A percentile compares a stretch with the other conserved stretches of the same genome.
Evolutionary conservation across 2,329 filamentous ascomycete genomes (phyloP).

Genomic region (Ophiostoma himal-ulmi): DNA sequence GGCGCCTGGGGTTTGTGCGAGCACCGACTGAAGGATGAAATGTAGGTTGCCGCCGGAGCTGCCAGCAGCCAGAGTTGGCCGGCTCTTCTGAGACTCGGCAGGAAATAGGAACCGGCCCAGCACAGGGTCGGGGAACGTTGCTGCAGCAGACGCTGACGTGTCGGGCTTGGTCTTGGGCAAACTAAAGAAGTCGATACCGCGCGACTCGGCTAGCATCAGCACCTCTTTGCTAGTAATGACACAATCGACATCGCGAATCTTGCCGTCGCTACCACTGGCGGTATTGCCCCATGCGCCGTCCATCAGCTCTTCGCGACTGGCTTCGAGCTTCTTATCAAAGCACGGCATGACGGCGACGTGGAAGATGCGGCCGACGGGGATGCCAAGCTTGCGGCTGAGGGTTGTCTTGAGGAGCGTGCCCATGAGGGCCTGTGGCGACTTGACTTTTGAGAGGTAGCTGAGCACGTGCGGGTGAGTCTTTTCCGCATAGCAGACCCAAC

Average conservation of each 20-base stretch:
- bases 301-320: slow-evolving; percentile 86
- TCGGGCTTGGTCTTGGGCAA: slow-evolving; percentile 48
- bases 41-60: slow-evolving; percentile 85
- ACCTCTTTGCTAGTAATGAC: slow-evolving; percentile 96
- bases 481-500: slow-evolving; percentile 98
- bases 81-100: slow-evolving; percentile 26
- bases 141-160: slow-evolving; percentile 35
- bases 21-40: slow-evolving; percentile 72
- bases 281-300: slow-evolving; percentile 72
- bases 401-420: slow-evolving; percentile 87
- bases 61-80: slow-evolving; percentile 49
- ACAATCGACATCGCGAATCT: slow-evolving; percentile 84
- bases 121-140: slow-evolving; percentile 63
- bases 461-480: slow-evolving; percentile 94
- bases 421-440: slow-evolving; percentile 87
- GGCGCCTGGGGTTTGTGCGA: slow-evolving; percentile 64
- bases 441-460: slow-evolving; percentile 82
- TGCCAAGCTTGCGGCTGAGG: slow-evolving; percentile 63
- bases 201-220: slow-evolving; percentile 77
- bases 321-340: slow-evolving; percentile 98
- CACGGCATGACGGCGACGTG: slow-evolving; percentile 96
- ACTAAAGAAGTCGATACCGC: slow-evolving; percentile 68
- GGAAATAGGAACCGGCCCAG: slow-evolving; percentile 70
- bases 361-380: slow-evolving; percentile 79
- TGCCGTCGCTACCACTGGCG: slow-evolving; percentile 41